Base-by-base conservation (phyloP, 192 early-diverging fungal species). In the Piromyces finnis region DNA sequence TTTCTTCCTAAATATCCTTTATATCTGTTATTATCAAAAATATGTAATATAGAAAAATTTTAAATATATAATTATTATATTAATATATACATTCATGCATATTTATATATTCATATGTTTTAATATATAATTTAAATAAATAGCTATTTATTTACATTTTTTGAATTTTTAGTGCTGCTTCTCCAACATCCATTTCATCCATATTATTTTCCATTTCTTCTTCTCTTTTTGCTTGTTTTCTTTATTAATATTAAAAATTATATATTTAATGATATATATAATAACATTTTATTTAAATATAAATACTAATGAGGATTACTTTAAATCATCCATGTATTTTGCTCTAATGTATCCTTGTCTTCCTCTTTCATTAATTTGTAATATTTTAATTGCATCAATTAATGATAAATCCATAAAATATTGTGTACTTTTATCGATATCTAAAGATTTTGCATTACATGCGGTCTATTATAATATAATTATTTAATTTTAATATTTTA, bases 271-370 rank as follows among this genome's bases (percentile, higher is more conserved):
- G n/a, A n/a, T n/a, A n/a, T n/a, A n/a, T n/a, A n/a, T n/a, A n/a
- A n/a, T n/a, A n/a, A n/a, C n/a, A n/a, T n/a, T n/a, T n/a, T n/a
- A n/a, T n/a, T n/a, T n/a, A n/a, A n/a, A n/a, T n/a, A n/a, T n/a
- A n/a, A n/a, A n/a, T n/a, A n/a, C n/a, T n/a, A n/a, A n/a, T n/a
- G n/a, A n/a, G n/a, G n/a, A n/a, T 9, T 82, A 89, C 88, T 84
- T 86, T 80, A 91, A 88, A 30, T 90, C 90, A 5, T 85, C 78
- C 90, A 90, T 91, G 79, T 91, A 90, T 81, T 90, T 91, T 30
- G 88, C 90, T 77, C 89, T 79, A 51, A 90, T 80, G 29, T 85
- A 81, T 3, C 88, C 88, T 78, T 91, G 89, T 39, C 90, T 82
- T 6, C 87, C 89, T 9, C 90, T 83, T 84, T 91, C 90, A 78